Conservation (phyloP, 78 protist species). For the Salpingoeca rosetta region DNA sequence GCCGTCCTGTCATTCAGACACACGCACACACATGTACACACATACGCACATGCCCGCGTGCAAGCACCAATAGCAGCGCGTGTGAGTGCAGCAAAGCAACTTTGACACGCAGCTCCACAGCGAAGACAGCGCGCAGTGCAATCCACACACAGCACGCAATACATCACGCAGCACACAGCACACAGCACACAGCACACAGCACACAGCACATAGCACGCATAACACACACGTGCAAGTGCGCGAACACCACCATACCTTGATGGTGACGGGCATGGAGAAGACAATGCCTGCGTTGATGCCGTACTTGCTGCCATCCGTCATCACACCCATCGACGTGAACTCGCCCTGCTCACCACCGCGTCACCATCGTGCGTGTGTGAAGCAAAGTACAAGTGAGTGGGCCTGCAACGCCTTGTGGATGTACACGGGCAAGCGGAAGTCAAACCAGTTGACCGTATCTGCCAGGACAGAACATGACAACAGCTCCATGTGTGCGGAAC, state of each 20-base stretch:
- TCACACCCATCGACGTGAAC: conserved; percentile 59
- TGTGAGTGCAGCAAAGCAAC: background rate
- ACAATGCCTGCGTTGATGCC: conserved; percentile 44
- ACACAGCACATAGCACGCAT: background rate
- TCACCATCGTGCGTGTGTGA: background rate
- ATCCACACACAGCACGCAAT: too few species aligned
- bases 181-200: too few species aligned
- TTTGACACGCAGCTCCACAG: background rate
- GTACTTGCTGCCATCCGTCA: conserved; percentile 50
- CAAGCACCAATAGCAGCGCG: background rate
- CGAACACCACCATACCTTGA: conserved; percentile 29
- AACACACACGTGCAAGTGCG: background rate
- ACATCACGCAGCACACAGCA: too few species aligned
- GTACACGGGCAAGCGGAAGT: background rate
- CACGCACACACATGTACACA: background rate
- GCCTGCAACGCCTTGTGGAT: background rate
- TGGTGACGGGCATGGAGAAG: conserved; percentile 57
- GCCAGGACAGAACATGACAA: background rate
- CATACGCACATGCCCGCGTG: background rate
- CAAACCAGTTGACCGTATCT: background rate
- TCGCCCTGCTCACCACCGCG: conserved; percentile 8
- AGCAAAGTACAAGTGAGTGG: background rate
- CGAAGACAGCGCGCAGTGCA: too few species aligned
- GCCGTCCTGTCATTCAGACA: background rate
- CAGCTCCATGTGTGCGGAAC: background rate